Evolutionary conservation across 352 stramenopile genomes (phyloP).

Genomic region (Phytophthora citricola): DNA sequence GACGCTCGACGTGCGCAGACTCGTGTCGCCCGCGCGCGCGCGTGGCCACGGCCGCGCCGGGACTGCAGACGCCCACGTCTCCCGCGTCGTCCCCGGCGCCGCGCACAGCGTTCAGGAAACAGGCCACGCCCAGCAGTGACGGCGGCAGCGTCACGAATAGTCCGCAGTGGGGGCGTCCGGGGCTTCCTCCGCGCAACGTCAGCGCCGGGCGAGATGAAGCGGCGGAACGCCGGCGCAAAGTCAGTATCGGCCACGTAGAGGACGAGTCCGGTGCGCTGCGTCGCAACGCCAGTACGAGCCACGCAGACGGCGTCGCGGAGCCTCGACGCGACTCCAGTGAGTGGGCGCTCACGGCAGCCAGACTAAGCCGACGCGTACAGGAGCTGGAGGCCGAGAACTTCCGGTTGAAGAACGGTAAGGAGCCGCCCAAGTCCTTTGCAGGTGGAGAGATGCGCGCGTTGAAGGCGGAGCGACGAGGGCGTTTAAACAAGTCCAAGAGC

Average conservation of each 20-base stretch:
- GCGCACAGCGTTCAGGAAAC: conserved; percentile 10
- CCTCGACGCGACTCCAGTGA: conserved; percentile 39
- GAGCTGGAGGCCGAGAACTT: conserved; percentile 78
- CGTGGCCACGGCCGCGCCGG: background rate
- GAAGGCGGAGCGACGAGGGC: conserved; percentile 5
- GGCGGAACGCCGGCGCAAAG: conserved; percentile 14
- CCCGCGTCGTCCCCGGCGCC: conserved; percentile 18
- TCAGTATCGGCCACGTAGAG: conserved; percentile 10
- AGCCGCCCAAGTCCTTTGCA: conserved; percentile 45
- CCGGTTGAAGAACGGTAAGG: conserved; percentile 47
- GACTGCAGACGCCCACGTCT: conserved; percentile 26
- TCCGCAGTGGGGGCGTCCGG: conserved; percentile 13
- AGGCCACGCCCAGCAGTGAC: conserved; percentile 15
- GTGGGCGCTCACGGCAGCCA: conserved; percentile 60
- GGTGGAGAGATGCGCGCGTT: conserved; percentile 41
- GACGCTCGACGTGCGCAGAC: conserved; percentile 64
- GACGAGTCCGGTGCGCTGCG: background rate
- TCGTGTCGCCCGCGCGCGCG: conserved; percentile 58
- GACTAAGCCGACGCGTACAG: conserved; percentile 62
- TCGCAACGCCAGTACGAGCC: conserved; percentile 14
- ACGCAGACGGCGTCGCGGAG: conserved; percentile 3
- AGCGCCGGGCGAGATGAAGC: conserved; percentile 23
- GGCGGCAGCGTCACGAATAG: conserved; percentile 23
- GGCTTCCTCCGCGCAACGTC: conserved; percentile 21
- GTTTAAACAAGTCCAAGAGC: conserved; percentile 68